Evolutionary conservation across 2,329 filamentous ascomycete species (phyloP).

Genomic region (Myrmaecium sp.): DNA sequence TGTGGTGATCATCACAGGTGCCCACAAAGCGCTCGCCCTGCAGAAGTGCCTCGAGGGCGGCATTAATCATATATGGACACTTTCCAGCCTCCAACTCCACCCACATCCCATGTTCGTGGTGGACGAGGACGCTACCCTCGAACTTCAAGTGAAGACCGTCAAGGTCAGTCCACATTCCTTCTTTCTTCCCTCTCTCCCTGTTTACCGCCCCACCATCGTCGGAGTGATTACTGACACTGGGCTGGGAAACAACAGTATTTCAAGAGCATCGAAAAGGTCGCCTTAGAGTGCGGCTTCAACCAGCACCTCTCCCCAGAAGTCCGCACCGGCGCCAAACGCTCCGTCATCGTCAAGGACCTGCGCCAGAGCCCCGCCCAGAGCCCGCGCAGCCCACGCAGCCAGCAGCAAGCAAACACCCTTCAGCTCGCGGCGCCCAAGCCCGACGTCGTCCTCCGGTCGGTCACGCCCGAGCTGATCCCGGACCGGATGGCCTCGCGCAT

Average conservation of each 20-base stretch:
- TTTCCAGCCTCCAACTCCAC: conserved; percentile 66
- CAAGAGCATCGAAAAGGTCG: conserved; percentile 32
- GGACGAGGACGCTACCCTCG: conserved; percentile 50
- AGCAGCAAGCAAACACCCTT: not conserved
- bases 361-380: conserved; percentile 1
- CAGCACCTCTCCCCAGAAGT: conserved; percentile 23
- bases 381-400: not conserved
- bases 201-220: not conserved
- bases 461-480: conserved; percentile 18
- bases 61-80: conserved; percentile 82
- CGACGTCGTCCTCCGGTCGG: conserved; percentile 7
- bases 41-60: conserved; percentile 68
- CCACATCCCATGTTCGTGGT: conserved; percentile 68
- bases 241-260: conserved; percentile 22
- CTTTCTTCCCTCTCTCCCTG: not conserved
- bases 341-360: conserved; percentile 18
- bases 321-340: conserved; percentile 14
- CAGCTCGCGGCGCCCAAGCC: conserved; percentile 5
- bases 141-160: conserved; percentile 29
- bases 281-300: conserved; percentile 25
- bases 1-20: conserved; percentile 65
- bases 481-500: conserved; percentile 18
- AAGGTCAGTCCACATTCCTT: conserved; percentile 11
- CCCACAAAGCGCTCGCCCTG: conserved; percentile 64
- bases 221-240: not conserved